A percentile compares a stretch with the other conserved stretches of the same genome.
Conservation (phyloP, 345 rosid species). For the Acer yangbiense region DNA sequence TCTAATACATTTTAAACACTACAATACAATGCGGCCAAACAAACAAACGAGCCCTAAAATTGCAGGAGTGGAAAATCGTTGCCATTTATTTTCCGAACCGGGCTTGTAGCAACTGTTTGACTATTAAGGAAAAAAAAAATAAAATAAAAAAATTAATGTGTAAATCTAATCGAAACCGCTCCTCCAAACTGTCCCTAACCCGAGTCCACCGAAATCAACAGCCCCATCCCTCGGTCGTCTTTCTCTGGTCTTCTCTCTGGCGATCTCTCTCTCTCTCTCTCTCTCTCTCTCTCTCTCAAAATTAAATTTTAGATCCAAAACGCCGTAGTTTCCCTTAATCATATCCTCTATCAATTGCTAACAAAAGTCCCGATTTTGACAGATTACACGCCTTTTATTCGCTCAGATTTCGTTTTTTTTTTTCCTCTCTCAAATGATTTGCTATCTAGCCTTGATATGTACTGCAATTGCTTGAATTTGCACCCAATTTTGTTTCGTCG, state of each 20-base stretch:
- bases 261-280: background rate
- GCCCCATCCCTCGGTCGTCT: background rate
- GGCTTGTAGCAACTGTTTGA: too few species aligned
- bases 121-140: too few species aligned
- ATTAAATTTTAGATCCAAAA: constrained; percentile 18
- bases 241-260: background rate
- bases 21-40: too few species aligned
- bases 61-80: too few species aligned
- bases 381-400: background rate
- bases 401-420: background rate
- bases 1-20: too few species aligned
- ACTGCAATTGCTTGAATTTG: constrained; percentile 4
- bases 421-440: background rate
- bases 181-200: constrained; percentile 10
- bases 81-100: too few species aligned
- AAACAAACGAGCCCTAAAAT: too few species aligned
- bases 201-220: background rate
- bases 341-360: background rate
- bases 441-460: background rate
- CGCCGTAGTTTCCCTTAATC: background rate
- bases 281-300: too few species aligned
- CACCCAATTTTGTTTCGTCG: constrained; percentile 1
- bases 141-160: background rate
- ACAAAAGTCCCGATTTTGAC: background rate
- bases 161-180: background rate